These are phyloP conservation scores for Nitzschia sp. DNA, from an alignment of 108 stramenopile species.

Conservation along the genomic window DNA sequence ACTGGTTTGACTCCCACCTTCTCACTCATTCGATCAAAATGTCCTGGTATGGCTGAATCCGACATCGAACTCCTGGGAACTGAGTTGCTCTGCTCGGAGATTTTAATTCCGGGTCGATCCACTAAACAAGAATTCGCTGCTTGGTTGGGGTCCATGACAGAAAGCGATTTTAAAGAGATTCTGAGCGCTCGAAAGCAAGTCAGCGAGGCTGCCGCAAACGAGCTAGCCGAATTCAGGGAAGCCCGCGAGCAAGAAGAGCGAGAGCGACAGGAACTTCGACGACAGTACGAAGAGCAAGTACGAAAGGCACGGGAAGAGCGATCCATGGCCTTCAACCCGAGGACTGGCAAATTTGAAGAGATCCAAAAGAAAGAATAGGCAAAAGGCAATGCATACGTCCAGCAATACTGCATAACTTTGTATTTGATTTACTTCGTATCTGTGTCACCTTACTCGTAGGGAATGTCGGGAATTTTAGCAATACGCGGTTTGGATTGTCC, in stretches of 20 bases:
- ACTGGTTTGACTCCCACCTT: constrained; percentile 76
- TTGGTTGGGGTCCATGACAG: constrained; percentile 76
- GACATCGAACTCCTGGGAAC: constrained; percentile 80
- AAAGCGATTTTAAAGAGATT: constrained; percentile 65
- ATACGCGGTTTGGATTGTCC: constrained; percentile 15
- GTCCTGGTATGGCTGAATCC: constrained; percentile 57
- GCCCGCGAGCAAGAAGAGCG: constrained; percentile 42
- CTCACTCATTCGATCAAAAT: constrained; percentile 62
- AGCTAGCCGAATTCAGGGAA: constrained; percentile 52
- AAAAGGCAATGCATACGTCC: not conserved
- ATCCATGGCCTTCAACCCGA: constrained; percentile 71
- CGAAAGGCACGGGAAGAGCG: constrained; percentile 65
- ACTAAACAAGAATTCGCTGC: constrained; percentile 74
- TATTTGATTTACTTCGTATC: not conserved
- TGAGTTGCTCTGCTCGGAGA: constrained; percentile 77
- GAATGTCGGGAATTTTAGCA: constrained; percentile 69
- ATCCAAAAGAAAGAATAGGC: constrained; percentile 17
- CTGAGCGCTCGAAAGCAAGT: constrained; percentile 63
- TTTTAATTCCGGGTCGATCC: constrained; percentile 63
- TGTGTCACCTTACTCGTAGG: constrained; percentile 50
- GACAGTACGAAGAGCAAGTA: constrained; percentile 63
- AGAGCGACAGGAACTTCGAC: constrained; percentile 44
- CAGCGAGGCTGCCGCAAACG: constrained; percentile 51
- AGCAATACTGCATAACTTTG: not conserved
- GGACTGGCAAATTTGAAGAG: constrained; percentile 69